phyloP scores from a whole-genome alignment of 768 basidiomycete genomes.

The Kwoniella dendrophila region DNA sequence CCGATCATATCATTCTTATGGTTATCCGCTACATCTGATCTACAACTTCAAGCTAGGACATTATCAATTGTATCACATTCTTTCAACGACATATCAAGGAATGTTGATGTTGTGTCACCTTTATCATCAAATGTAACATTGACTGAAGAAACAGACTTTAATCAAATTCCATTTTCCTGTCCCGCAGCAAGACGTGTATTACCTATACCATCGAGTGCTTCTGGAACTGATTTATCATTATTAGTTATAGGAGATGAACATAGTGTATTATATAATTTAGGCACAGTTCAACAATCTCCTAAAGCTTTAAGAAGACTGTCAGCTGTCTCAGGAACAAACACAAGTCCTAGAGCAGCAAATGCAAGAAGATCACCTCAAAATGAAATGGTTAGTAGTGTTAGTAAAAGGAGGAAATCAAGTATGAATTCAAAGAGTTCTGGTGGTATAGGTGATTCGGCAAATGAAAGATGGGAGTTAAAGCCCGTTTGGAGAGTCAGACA shows the following conservation, averaged over 20 bases:
- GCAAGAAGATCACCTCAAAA: conserved; percentile 42
- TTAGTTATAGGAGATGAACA: conserved; percentile 54
- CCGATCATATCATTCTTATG: conserved; percentile 47
- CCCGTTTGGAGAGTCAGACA: conserved; percentile 50
- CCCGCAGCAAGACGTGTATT: conserved; percentile 49
- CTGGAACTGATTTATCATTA: conserved; percentile 14
- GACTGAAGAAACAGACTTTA: conserved; percentile 34
- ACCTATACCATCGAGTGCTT: conserved; percentile 29
- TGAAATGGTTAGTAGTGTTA: conserved; percentile 41
- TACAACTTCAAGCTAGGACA: conserved; percentile 39
- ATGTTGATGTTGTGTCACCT: conserved; percentile 43
- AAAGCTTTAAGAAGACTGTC: conserved; percentile 26
- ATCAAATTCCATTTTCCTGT: conserved; percentile 43
- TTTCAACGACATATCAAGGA: conserved; percentile 39
- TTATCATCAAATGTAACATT: conserved; percentile 3
- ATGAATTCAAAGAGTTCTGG: conserved; percentile 17
- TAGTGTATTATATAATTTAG: conserved; percentile 37
- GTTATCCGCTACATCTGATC: conserved; percentile 33
- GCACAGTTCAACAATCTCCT: conserved; percentile 19
- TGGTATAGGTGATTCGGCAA: not conserved
- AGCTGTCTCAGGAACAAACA: conserved; percentile 19
- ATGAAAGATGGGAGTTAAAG: conserved; percentile 35
- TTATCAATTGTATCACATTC: conserved; percentile 31
- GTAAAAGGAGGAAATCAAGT: conserved; percentile 46
- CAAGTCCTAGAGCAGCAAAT: conserved; percentile 31